Conservation (phyloP, 148 eudicot genomes). For the Pharnaceum exiguum region DNA sequence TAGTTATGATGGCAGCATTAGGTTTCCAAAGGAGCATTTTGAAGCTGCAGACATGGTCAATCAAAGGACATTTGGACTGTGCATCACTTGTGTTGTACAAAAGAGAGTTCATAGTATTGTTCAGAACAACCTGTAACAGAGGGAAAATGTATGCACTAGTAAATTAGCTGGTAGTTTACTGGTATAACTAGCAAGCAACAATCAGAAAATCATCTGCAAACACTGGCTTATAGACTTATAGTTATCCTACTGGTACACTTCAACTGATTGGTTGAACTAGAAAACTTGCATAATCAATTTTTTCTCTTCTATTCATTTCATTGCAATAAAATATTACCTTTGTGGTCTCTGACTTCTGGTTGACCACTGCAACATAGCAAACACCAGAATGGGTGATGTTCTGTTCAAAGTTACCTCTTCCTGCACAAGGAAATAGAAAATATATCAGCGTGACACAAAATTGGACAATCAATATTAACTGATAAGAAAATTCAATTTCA, state of each 20-base stretch:
- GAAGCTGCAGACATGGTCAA: constrained; percentile 39
- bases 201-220: background rate
- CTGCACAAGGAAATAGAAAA: constrained; percentile 21
- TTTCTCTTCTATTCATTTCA: no score
- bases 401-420: constrained; percentile 37
- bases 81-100: constrained; percentile 37
- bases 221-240: background rate
- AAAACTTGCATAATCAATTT: no score
- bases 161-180: no score
- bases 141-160: no score
- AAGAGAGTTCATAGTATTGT: constrained; percentile 43
- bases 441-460: no score
- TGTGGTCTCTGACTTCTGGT: constrained; percentile 39
- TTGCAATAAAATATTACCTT: constrained; percentile 25
- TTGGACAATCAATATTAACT: background rate
- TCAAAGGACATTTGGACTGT: constrained; percentile 37
- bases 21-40: constrained; percentile 29
- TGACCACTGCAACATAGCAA: constrained; percentile 50
- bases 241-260: no score
- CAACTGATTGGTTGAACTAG: no score
- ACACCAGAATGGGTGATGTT: constrained; percentile 32
- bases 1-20: constrained; percentile 37
- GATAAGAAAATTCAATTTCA: background rate
- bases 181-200: background rate
- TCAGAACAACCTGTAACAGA: constrained; percentile 45